Evolutionary conservation across 306 rosid species (phyloP).

Genomic region (Ormosia emarginata): DNA sequence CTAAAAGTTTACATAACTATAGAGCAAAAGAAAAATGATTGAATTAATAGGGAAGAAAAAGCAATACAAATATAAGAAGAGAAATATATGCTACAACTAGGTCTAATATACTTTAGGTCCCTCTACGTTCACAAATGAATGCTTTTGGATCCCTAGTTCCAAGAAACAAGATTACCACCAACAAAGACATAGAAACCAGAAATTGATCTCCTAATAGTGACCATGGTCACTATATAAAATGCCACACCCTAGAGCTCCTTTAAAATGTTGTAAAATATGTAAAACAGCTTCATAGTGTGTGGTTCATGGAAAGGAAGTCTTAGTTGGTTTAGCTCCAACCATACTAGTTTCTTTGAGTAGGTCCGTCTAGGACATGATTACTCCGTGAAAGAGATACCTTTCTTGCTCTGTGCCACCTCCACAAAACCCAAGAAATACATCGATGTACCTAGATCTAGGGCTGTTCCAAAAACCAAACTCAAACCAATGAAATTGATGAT

Average conservation of each 20-base stretch:
- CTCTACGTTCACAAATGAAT: not conserved
- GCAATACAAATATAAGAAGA: not conserved
- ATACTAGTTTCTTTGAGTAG: too few species aligned
- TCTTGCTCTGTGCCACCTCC: too few species aligned
- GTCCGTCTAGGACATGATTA: too few species aligned
- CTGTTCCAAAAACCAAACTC: too few species aligned
- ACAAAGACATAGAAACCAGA: not conserved
- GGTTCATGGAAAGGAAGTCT: not conserved
- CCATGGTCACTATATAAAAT: not conserved
- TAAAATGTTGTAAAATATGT: not conserved
- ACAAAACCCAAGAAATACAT: too few species aligned
- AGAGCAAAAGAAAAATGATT: not conserved
- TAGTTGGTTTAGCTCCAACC: too few species aligned
- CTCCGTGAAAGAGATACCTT: too few species aligned
- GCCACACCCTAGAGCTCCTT: not conserved
- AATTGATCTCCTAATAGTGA: not conserved
- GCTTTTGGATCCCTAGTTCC: not conserved
- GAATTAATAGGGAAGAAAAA: not conserved
- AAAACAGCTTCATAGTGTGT: not conserved
- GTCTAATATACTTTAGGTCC: not conserved
- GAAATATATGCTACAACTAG: slow-evolving; percentile 3
- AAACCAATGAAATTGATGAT: too few species aligned
- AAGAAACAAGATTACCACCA: not conserved
- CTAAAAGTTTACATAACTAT: slow-evolving; percentile 4
- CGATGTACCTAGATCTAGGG: too few species aligned